A percentile compares a stretch with the other conserved stretches of the same genome.
These are phyloP conservation scores for Pseudogymnoascus sp. DNA, from an alignment of 2,329 filamentous ascomycete genomes.

Conservation along the genomic window DNA sequence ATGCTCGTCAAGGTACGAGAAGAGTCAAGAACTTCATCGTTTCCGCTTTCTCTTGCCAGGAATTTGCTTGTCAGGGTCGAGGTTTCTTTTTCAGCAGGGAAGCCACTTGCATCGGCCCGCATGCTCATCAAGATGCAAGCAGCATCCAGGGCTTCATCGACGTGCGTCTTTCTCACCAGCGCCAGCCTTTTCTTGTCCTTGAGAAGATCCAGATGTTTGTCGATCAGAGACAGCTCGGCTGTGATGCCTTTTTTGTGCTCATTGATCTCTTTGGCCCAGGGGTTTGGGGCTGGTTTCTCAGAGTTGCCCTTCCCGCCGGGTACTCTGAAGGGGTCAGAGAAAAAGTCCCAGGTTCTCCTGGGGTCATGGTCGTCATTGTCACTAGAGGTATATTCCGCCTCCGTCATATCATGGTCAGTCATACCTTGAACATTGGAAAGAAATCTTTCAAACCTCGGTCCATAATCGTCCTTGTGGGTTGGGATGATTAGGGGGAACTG, in stretches of 20 bases:
- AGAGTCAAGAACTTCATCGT: neutral
- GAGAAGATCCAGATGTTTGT: neutral
- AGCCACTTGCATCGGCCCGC: neutral
- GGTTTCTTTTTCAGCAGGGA: neutral
- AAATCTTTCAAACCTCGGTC: neutral
- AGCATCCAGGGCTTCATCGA: neutral
- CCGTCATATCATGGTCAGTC: neutral
- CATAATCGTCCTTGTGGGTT: neutral
- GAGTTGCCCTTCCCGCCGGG: neutral
- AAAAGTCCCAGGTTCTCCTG: neutral
- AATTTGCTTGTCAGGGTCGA: neutral
- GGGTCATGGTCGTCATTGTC: neutral
- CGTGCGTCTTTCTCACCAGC: neutral
- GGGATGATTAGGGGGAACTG: neutral
- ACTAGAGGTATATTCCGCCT: neutral
- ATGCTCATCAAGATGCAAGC: constrained; percentile 3
- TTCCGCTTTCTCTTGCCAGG: neutral
- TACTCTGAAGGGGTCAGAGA: no score
- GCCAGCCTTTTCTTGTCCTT: neutral
- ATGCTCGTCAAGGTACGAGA: neutral
- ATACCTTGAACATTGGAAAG: neutral
- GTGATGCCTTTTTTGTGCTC: neutral
- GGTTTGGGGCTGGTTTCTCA: neutral
- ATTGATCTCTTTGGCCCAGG: neutral
- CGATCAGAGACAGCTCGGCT: neutral